Percentiles rank a stretch among this genome's conserved stretches.
These are phyloP conservation scores for Ceratobasidium sp. DNA, from an alignment of 1,284 basidiomycete species.

Conservation along the genomic window DNA sequence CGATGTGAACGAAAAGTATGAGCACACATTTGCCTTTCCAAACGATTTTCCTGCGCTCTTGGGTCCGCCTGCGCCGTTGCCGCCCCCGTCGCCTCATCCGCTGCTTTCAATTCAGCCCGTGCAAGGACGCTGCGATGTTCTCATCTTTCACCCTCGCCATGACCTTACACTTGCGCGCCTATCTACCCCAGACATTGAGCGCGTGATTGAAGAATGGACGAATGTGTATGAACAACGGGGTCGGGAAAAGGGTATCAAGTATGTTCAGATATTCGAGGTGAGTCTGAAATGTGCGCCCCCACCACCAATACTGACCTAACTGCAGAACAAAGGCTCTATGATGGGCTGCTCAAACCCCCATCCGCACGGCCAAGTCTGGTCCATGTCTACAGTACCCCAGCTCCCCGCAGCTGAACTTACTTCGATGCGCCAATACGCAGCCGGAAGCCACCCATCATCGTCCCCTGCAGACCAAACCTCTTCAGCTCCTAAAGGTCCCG, in stretches of 20 bases:
- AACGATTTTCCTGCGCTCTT: constrained; percentile 91
- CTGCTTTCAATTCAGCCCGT: constrained; percentile 80
- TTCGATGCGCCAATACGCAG: constrained; percentile 70
- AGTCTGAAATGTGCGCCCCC: constrained; percentile 44
- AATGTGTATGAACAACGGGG: constrained; percentile 75
- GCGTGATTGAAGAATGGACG: constrained; percentile 83
- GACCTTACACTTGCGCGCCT: constrained; percentile 91
- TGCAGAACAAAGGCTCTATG: constrained; percentile 91
- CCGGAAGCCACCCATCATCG: constrained; percentile 55
- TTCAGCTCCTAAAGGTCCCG: constrained; percentile 69
- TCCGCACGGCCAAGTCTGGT: constrained; percentile 95
- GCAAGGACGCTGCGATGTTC: constrained; percentile 88
- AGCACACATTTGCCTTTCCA: constrained; percentile 74
- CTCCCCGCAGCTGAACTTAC: constrained; percentile 75
- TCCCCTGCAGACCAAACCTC: constrained; percentile 54
- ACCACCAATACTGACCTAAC: neutral
- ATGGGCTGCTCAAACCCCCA: constrained; percentile 98
- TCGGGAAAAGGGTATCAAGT: constrained; percentile 73
- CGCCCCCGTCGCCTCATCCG: constrained; percentile 67
- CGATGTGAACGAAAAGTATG: constrained; percentile 76
- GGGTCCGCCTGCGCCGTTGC: constrained; percentile 66
- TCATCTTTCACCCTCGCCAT: constrained; percentile 91
- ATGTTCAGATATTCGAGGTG: constrained; percentile 92
- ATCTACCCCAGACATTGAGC: constrained; percentile 70
- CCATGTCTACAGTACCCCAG: constrained; percentile 79